These are phyloP conservation scores for Starmerella tilneyi DNA, from an alignment of 805 yeast species.

Conservation along the genomic window DNA sequence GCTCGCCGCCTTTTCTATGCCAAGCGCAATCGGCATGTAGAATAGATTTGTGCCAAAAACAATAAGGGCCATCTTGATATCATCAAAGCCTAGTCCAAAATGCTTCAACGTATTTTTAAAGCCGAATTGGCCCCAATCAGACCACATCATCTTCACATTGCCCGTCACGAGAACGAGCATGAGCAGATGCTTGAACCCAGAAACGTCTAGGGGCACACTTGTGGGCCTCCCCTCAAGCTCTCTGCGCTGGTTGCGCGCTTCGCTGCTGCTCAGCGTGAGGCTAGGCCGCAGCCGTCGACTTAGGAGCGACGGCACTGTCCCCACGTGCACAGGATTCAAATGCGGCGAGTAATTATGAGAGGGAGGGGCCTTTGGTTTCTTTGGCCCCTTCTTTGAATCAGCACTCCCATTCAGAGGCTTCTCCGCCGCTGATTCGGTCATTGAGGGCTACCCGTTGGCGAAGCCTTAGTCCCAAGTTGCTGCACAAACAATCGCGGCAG, in stretches of 20 bases:
- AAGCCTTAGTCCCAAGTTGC: constrained; percentile 1
- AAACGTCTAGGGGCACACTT: constrained; percentile 19
- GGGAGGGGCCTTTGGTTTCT: not conserved
- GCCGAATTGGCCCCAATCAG: constrained; percentile 34
- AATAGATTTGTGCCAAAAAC: constrained; percentile 30
- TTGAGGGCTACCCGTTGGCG: too few relatives aligned
- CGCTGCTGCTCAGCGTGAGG: constrained; percentile 14
- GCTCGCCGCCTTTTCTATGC: constrained; percentile 28
- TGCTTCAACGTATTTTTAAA: constrained; percentile 28
- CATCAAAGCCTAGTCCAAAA: constrained; percentile 30
- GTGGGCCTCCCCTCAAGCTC: constrained; percentile 15
- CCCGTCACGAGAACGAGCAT: constrained; percentile 34
- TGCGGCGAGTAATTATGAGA: constrained; percentile 16
- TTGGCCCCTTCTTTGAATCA: not conserved
- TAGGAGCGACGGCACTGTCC: constrained; percentile 21
- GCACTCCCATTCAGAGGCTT: not conserved
- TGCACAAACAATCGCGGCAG: too few relatives aligned
- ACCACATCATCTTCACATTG: constrained; percentile 34
- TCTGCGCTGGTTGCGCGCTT: constrained; percentile 15
- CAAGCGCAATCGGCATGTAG: constrained; percentile 33
- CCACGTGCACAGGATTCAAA: constrained; percentile 21
- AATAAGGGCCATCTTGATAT: constrained; percentile 26
- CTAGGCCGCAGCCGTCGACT: constrained; percentile 17
- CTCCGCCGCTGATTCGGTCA: not conserved
- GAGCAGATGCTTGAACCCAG: constrained; percentile 36